A percentile compares a stretch with the other conserved stretches of the same genome.
Conservation (phyloP, 805 yeast genomes). For the Torulaspora indica region DNA sequence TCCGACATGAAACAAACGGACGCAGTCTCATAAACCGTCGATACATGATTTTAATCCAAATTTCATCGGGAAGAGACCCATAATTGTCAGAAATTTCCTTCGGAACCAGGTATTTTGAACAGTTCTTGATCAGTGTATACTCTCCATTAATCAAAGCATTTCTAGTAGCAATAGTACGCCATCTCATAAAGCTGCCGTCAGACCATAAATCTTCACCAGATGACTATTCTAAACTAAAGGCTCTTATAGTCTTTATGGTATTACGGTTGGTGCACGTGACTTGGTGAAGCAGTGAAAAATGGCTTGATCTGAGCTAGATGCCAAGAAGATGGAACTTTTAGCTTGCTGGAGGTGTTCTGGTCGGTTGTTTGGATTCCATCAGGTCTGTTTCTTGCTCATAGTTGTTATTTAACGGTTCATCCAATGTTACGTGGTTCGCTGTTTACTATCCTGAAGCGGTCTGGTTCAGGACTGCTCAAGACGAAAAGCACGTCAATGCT, state of each 20-base stretch:
- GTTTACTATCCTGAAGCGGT: constrained; percentile 4
- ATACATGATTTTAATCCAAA: constrained; percentile 16
- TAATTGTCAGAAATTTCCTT: background rate
- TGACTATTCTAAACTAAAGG: background rate
- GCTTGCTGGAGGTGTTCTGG: background rate
- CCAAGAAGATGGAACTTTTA: background rate
- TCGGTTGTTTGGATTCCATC: background rate
- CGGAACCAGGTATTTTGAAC: constrained; percentile 16
- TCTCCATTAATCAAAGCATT: constrained; percentile 22
- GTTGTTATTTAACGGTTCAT: background rate
- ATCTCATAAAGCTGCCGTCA: constrained; percentile 3
- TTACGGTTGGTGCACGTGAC: background rate
- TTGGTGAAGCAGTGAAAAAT: background rate
- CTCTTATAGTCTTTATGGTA: background rate
- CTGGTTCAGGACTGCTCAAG: constrained; percentile 4
- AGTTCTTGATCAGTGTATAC: constrained; percentile 16
- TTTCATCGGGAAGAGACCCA: constrained; percentile 6
- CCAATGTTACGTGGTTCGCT: constrained; percentile 12
- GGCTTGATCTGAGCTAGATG: background rate
- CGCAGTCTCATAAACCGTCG: constrained; percentile 29
- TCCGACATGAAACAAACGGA: constrained; percentile 28
- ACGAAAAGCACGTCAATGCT: constrained; percentile 6
- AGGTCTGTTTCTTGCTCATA: background rate
- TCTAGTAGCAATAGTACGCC: constrained; percentile 15
- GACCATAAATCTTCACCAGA: background rate